A percentile compares a stretch with the other conserved stretches of the same genome.
Conservation (phyloP, 2,329 filamentous ascomycete species). For the Graphiopsis chlorocephala region DNA sequence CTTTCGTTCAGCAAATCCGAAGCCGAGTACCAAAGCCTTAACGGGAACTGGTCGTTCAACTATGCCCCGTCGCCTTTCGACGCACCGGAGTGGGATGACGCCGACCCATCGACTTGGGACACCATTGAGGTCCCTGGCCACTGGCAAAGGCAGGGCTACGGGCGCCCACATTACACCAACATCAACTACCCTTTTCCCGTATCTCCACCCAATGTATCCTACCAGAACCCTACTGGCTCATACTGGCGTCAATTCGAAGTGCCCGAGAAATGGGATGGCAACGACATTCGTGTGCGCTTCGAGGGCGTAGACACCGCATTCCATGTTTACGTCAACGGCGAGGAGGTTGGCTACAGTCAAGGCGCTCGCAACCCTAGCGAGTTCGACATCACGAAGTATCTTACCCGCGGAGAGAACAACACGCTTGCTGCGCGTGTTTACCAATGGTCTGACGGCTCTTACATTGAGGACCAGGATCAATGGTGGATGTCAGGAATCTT, state of each 20-base stretch:
- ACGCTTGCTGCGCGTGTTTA: slow-evolving; percentile 62
- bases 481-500: slow-evolving; percentile 56
- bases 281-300: slow-evolving; percentile 61
- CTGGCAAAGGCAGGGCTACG: slow-evolving; percentile 70
- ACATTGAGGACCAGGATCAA: slow-evolving; percentile 62
- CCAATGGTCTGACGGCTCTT: slow-evolving; percentile 65
- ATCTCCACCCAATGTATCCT: slow-evolving; percentile 59
- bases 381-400: slow-evolving; percentile 59
- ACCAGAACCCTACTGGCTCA: slow-evolving; percentile 61
- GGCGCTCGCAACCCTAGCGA: slow-evolving; percentile 67
- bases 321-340: slow-evolving; percentile 65
- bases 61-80: slow-evolving; percentile 4
- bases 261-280: slow-evolving; percentile 47
- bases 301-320: slow-evolving; percentile 70
- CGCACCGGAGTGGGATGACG: slow-evolving; percentile 7
- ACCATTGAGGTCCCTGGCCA: slow-evolving; percentile 62
- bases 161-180: slow-evolving; percentile 67
- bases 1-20: slow-evolving; percentile 9
- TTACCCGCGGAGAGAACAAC: slow-evolving; percentile 50
- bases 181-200: slow-evolving; percentile 64
- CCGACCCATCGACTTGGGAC: slow-evolving; percentile 39
- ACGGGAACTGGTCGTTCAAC: slow-evolving; percentile 12
- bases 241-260: slow-evolving; percentile 57
- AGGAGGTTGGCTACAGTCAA: slow-evolving; percentile 63
- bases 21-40: slow-evolving; percentile 7